phyloP scores from a whole-genome alignment of 1,284 basidiomycete species.

The Mycocalia duriaeana region DNA sequence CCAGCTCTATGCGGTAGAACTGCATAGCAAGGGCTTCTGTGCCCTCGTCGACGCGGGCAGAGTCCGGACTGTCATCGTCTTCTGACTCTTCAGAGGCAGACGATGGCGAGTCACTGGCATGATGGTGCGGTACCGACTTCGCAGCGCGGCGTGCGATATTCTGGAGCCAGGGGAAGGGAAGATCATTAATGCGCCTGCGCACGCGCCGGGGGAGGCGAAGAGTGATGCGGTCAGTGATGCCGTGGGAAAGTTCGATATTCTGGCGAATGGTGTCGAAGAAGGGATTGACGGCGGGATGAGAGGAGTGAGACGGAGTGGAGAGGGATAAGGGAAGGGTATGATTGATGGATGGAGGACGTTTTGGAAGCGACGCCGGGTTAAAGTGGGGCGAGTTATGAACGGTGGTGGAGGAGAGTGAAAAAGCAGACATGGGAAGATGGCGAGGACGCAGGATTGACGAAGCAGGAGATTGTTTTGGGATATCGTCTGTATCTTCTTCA shows the following conservation, averaged over 20 bases:
- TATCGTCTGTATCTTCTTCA: constrained; percentile 23
- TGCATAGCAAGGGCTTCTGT: constrained; percentile 83
- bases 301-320: constrained; percentile 9
- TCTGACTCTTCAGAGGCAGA: constrained; percentile 26
- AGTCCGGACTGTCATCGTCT: constrained; percentile 28
- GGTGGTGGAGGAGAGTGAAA: constrained; percentile 54
- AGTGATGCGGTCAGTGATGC: constrained; percentile 79
- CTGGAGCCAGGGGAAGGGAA: constrained; percentile 81
- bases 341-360: constrained; percentile 2
- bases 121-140: constrained; percentile 17
- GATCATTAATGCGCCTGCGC: constrained; percentile 58
- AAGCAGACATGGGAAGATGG: constrained; percentile 61
- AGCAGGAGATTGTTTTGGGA: constrained; percentile 16
- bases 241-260: constrained; percentile 85
- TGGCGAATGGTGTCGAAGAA: constrained; percentile 96
- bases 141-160: constrained; percentile 59
- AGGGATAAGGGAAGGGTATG: constrained; percentile 8
- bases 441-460: constrained; percentile 53
- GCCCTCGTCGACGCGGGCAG: constrained; percentile 52
- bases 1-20: constrained; percentile 86
- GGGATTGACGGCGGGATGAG: constrained; percentile 61
- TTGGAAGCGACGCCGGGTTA: constrained; percentile 13
- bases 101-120: constrained; percentile 20
- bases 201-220: constrained; percentile 66
- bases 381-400: constrained; percentile 16